A percentile compares a stretch with the other conserved stretches of the same genome.
Evolutionary conservation across 768 basidiomycete species (phyloP).

Genomic region (Xanthoconium purpureum): DNA sequence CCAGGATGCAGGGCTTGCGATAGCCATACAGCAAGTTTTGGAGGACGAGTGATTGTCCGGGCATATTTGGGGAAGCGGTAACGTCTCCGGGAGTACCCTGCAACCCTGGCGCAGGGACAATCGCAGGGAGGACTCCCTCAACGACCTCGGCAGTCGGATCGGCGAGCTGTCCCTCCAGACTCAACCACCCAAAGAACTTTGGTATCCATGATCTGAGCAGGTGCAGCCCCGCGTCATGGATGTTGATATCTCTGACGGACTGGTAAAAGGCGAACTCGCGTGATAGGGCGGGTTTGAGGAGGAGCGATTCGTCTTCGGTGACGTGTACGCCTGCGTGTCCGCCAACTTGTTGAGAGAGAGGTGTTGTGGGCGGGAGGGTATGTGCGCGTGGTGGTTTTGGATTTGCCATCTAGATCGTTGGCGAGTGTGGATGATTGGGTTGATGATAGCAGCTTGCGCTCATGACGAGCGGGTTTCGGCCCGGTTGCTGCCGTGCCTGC

Average conservation of each 20-base stretch:
- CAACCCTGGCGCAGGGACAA: constrained; percentile 27
- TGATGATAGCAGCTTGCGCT: too few relatives aligned
- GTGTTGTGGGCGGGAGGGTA: constrained; percentile 24
- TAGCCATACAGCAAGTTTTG: constrained; percentile 80
- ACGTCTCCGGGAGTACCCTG: constrained; percentile 43
- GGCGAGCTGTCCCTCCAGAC: constrained; percentile 52
- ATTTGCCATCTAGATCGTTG: not conserved
- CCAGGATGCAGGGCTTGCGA: constrained; percentile 79
- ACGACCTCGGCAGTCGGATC: constrained; percentile 10
- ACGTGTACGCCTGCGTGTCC: constrained; percentile 75
- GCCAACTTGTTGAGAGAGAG: constrained; percentile 66
- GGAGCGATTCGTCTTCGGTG: constrained; percentile 69
- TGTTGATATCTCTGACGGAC: constrained; percentile 35
- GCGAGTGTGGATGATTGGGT: not conserved
- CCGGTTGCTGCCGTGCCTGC: too few relatives aligned
- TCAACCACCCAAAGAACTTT: constrained; percentile 75
- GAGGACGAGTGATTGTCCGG: constrained; percentile 70
- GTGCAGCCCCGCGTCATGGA: constrained; percentile 16
- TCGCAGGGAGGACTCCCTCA: constrained; percentile 12
- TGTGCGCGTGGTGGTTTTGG: constrained; percentile 10
- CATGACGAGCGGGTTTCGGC: too few relatives aligned
- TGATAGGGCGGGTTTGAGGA: constrained; percentile 73
- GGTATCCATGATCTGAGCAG: constrained; percentile 61
- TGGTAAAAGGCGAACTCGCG: constrained; percentile 75
- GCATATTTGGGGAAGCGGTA: not conserved